Percentiles rank a stretch among this genome's conserved stretches.
Evolutionary conservation across 83 land plant species (phyloP).

Genomic region (Diphasiastrum complanatum): DNA sequence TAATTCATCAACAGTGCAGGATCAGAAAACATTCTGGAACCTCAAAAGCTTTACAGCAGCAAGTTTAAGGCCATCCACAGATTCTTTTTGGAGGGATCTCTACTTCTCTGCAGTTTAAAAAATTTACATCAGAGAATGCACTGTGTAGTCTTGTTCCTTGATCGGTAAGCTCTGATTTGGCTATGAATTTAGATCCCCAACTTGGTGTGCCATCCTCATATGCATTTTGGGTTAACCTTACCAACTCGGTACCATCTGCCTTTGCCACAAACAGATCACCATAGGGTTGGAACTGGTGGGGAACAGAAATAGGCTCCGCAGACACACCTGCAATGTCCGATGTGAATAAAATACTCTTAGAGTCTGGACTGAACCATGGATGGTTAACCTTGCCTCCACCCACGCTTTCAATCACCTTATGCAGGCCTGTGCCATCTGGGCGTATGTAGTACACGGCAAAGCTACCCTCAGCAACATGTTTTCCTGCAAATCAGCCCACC

Average conservation of each 20-base stretch:
- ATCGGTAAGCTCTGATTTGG: too few relatives aligned
- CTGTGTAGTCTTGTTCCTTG: too few relatives aligned
- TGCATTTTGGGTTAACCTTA: conserved; percentile 34
- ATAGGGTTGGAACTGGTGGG: conserved; percentile 76
- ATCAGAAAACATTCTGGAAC: too few relatives aligned
- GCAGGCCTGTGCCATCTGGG: conserved; percentile 62
- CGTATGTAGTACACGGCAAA: conserved; percentile 47
- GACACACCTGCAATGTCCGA: conserved; percentile 58
- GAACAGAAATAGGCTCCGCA: conserved; percentile 66
- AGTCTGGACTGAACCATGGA: conserved; percentile 62
- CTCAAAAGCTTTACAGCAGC: too few relatives aligned
- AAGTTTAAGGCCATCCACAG: too few relatives aligned
- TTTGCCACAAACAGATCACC: conserved; percentile 54
- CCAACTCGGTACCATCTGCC: conserved; percentile 56
- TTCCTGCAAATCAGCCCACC: too few relatives aligned
- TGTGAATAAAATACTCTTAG: conserved; percentile 57
- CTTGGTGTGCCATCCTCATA: conserved; percentile 26
- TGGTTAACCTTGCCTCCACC: conserved; percentile 57
- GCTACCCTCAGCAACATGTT: conserved; percentile 23
- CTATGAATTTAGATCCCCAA: too few relatives aligned
- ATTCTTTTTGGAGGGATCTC: too few relatives aligned
- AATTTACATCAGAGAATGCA: too few relatives aligned
- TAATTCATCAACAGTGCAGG: too few relatives aligned
- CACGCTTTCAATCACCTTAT: conserved; percentile 44
- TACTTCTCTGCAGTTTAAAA: too few relatives aligned